Percentiles rank a stretch among this genome's conserved stretches.
phyloP scores from a whole-genome alignment of 257 asterid species.

The Plantago ovata region DNA sequence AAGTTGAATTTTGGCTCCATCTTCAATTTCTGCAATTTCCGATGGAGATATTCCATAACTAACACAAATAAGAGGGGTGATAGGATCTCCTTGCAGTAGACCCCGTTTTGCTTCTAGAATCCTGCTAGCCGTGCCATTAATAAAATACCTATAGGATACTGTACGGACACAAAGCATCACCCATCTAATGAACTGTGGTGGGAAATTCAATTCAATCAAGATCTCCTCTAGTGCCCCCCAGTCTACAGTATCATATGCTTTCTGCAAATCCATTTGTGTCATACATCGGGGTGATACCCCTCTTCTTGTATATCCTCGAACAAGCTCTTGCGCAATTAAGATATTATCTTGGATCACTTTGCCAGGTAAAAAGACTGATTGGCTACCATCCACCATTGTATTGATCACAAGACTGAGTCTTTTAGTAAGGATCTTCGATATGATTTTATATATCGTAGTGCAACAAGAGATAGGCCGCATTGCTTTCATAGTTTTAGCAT shows the following conservation, averaged over 20 bases:
- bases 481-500: neutral
- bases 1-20: neutral
- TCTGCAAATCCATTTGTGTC: too few species aligned
- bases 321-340: too few species aligned
- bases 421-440: neutral
- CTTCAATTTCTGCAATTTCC: neutral
- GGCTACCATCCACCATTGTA: neutral
- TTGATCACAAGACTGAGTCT: neutral
- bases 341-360: neutral
- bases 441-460: too few species aligned
- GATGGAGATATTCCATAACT: neutral
- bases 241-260: too few species aligned
- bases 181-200: neutral
- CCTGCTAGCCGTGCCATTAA: too few species aligned
- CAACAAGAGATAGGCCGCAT: too few species aligned
- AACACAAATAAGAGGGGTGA: neutral
- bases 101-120: too few species aligned
- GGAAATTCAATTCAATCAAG: neutral
- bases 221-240: neutral
- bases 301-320: too few species aligned
- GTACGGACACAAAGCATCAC: neutral
- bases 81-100: neutral
- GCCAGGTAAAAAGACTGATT: neutral
- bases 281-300: too few species aligned
- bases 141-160: too few species aligned